Evolutionary conservation across 2,329 filamentous ascomycete species (phyloP).

Genomic region (Trichoderma breve): DNA sequence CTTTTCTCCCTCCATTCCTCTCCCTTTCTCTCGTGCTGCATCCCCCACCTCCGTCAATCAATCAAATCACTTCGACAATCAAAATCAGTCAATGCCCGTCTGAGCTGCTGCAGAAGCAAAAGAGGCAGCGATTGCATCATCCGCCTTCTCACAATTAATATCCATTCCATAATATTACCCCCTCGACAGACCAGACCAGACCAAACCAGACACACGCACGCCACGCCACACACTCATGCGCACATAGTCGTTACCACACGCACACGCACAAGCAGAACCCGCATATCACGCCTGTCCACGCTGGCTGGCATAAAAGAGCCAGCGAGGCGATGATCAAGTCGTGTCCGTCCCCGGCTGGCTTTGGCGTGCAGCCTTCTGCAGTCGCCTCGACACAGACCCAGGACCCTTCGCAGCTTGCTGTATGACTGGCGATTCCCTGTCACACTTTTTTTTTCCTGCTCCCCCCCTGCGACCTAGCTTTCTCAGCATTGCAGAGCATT

Average conservation of each 20-base stretch:
- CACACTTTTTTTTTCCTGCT: background rate
- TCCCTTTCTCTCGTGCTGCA: no score
- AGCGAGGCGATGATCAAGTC: slow-evolving; percentile 27
- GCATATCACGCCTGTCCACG: slow-evolving; percentile 19
- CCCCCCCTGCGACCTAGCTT: slow-evolving; percentile 9
- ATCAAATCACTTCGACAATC: background rate
- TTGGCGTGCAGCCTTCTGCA: slow-evolving; percentile 31
- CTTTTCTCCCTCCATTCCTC: background rate
- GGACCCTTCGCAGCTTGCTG: slow-evolving; percentile 1
- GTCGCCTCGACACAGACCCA: slow-evolving; percentile 18
- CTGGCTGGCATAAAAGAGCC: slow-evolving; percentile 19
- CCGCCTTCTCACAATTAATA: background rate
- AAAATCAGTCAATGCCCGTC: background rate
- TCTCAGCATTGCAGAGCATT: slow-evolving; percentile 6
- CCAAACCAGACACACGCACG: background rate
- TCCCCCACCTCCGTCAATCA: background rate
- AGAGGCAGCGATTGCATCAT: slow-evolving; percentile 15
- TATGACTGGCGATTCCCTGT: slow-evolving; percentile 17
- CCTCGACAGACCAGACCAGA: background rate
- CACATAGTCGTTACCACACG: background rate
- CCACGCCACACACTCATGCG: slow-evolving; percentile 2
- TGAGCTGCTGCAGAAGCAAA: background rate
- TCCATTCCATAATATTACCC: background rate
- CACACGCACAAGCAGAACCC: slow-evolving; percentile 4
- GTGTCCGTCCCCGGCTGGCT: slow-evolving; percentile 26